phyloP scores from a whole-genome alignment of 495 filamentous ascomycete species.

The Xylaria acuta region DNA sequence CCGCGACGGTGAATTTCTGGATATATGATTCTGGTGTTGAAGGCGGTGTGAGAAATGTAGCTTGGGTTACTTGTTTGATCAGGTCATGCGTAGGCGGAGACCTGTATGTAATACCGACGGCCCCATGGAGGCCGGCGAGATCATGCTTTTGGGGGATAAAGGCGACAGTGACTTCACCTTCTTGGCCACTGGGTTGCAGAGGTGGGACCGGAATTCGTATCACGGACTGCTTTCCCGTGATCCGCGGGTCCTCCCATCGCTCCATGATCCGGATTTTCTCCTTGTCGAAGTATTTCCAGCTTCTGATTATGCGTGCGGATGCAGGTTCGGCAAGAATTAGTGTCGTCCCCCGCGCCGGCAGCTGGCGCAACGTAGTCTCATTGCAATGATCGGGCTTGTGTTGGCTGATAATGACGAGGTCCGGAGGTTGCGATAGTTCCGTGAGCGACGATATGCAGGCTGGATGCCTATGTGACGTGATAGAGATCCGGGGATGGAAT shows the following conservation, averaged over 20 bases:
- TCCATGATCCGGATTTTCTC: conserved; percentile 58
- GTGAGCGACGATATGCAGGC: conserved; percentile 64
- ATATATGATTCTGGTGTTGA: conserved; percentile 40
- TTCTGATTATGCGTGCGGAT: conserved; percentile 64
- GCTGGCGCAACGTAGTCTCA: conserved; percentile 66
- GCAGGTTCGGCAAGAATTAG: conserved; percentile 68
- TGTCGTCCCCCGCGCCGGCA: conserved; percentile 60
- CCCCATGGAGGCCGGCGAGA: conserved; percentile 65
- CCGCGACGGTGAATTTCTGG: conserved; percentile 42
- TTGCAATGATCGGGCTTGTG: conserved; percentile 75
- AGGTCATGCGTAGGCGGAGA: conserved; percentile 49
- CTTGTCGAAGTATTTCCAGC: conserved; percentile 70
- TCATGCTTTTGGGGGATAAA: conserved; percentile 68
- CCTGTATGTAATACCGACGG: conserved; percentile 73
- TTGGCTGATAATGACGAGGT: conserved; percentile 73
- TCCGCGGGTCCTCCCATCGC: conserved; percentile 58
- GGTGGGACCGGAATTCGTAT: conserved; percentile 53
- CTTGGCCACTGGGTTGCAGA: conserved; percentile 48
- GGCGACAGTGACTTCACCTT: conserved; percentile 69
- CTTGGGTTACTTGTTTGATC: conserved; percentile 21
- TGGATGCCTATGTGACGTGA: conserved; percentile 57
- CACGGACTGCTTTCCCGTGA: conserved; percentile 46
- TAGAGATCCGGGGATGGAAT: conserved; percentile 66
- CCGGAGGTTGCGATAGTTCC: conserved; percentile 63
- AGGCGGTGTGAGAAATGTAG: conserved; percentile 39